Evolutionary conservation across 2,329 filamentous ascomycete species (phyloP).

Genomic region (Scolecobasidium constrictum): DNA sequence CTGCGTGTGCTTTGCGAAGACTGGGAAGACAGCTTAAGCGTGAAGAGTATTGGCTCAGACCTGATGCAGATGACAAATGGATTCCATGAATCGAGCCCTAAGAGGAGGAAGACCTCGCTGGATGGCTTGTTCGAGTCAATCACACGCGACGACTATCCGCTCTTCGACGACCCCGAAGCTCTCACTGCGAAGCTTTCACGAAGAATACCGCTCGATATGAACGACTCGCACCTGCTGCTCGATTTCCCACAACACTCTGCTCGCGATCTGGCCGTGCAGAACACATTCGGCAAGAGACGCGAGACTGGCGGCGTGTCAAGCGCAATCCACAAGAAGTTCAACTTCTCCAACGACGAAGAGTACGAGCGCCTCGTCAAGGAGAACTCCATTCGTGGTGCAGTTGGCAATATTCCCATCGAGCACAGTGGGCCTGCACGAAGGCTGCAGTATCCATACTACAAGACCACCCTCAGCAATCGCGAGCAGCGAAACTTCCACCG

Average conservation of each 20-base stretch:
- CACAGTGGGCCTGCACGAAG: conserved; percentile 87
- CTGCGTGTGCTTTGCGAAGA: conserved; percentile 78
- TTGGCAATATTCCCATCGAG: conserved; percentile 86
- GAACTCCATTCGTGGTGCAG: conserved; percentile 87
- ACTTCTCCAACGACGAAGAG: conserved; percentile 90
- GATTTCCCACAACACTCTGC: conserved; percentile 33
- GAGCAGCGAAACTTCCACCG: conserved; percentile 77
- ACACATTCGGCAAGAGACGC: conserved; percentile 42
- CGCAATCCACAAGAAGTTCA: conserved; percentile 73
- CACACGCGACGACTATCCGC: conserved; percentile 44
- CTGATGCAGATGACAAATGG: conserved; percentile 7
- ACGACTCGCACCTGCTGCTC: conserved; percentile 76
- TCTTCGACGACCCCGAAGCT: conserved; percentile 70
- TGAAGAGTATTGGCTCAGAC: conserved; percentile 22
- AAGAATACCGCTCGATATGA: conserved; percentile 72
- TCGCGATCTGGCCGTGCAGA: conserved; percentile 14
- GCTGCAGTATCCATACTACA: conserved; percentile 92
- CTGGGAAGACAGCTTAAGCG: conserved; percentile 49
- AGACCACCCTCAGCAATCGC: conserved; percentile 63
- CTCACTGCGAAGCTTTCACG: conserved; percentile 64
- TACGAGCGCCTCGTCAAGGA: conserved; percentile 85
- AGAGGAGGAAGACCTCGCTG: conserved; percentile 51
- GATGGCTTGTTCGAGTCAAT: conserved; percentile 16
- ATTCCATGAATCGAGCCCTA: conserved; percentile 36
- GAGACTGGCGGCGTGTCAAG: conserved; percentile 60